Base-by-base conservation (phyloP, 768 basidiomycete genomes). In the Lactarius akahatsu region DNA sequence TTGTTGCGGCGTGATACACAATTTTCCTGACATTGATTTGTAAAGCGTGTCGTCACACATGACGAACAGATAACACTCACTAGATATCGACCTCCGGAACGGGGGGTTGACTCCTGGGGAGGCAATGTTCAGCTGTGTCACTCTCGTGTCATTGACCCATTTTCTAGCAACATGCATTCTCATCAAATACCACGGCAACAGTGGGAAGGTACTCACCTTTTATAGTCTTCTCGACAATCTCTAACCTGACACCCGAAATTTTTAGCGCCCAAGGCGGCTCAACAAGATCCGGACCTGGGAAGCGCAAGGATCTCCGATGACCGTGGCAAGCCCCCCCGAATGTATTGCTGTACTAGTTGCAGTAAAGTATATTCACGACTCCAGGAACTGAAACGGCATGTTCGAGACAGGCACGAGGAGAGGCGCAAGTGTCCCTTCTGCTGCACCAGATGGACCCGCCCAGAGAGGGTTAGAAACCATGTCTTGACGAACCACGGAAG, bases 341-440 rank as follows among this genome's bases (percentile, higher is more conserved):
- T 23, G 47, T 20, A 43, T 30, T 13, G 8, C 59, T 45, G 32
- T 11, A 30, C 11, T 10, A 6, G 36, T 30, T 65, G 64, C 34
- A 15, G 18, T 2, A 61, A 23, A 34, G 20, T 10, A 1, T 65
- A 61, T 32, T 2, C 34, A 40, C 30, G 64, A 30, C 23, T 5
- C 9, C 64, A 65, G 10, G 64, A 65, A 30, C 34, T 61, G 5
- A 43, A 2, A 26, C 43, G 59, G 9, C 64, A 65, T 23, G 11
- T 4, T 2, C 56, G 32, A 13, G 64, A 65, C 26, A 57, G 30
- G 6, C 64, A 65, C n/a, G 8, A 13, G 2, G 20, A 15, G 15
- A 34, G 4, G 26, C 54, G 20, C 26, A 23, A 57, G 54, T 65
- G 64, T 30, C 32, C 55, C 30, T 57, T 65, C 43, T 65, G 64